Base-by-base conservation (phyloP, 495 filamentous ascomycete genomes). In the Penicillium salamii region DNA sequence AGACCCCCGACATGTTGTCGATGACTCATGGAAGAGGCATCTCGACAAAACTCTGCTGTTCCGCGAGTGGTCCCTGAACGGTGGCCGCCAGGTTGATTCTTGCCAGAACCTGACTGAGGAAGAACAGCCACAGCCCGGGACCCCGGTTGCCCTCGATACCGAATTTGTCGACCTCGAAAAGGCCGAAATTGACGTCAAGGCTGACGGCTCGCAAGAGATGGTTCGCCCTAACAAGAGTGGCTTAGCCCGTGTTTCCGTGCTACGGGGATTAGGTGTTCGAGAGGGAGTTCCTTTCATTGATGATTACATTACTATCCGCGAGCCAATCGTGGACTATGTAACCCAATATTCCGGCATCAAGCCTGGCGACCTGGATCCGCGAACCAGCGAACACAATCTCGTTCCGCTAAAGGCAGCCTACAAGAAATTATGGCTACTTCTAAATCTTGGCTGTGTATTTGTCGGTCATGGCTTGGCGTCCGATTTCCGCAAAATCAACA, bases 401-500 rank as follows among this genome's bases (percentile, higher is more conserved):
- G 88, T 97, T 7, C 77, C 86, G 8, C 76, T 97, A 23, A 99
- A 97, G 65, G 80, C 83, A 14, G 92, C 91, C 7, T 97, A 97
- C 74, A 99, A 97, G 63, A 96, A 96, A 61, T 83, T 99, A 23
- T 99, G 93, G 93, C 78, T 97, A 11, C 81, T 99, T 7, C 80
- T 97, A 7, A 97, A 99, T 62, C 78, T 97, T 1, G 93, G 95
- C 23, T 95, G 89, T 68, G 76, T 87, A 37, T 99, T 99, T 67
- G 82, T 99, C 23, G 93, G 93, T 7, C 93, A 99, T 65, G 90
- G 91, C 7, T 71, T 99, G 19, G 83, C 84, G 40, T 91, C 91
- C 45, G 93, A 99, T 62, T 99, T 97, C 72, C 89, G 93, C 31
- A 93, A 90, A 42, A 95, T 96, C 70, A 97, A 99, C 64, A 96